Base-by-base conservation (phyloP, 140 eudicot species). In the Oenanthe javanica region DNA sequence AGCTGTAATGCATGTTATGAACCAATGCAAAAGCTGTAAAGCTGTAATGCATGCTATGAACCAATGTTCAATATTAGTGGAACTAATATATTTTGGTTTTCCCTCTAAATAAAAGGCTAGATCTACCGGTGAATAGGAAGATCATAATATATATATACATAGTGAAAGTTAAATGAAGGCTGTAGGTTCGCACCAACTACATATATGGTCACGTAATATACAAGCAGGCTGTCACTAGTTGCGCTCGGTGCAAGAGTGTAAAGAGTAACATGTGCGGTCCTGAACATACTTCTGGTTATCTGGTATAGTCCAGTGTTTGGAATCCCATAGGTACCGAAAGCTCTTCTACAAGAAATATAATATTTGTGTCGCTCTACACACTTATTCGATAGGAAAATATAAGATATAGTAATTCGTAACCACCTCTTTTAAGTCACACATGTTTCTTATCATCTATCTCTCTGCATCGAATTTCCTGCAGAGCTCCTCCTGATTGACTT, bases 1-100 rank as follows among this genome's bases (percentile, higher is more conserved):
- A 49, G 84, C 84, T 50, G 74, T 85, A 40, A 88, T 88, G 91
- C 91, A 88, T 86, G 89, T 88, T 45, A 81, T 83, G 91, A 31
- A 88, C 89, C 38, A 83, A 81, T 84, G 36, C 36, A 31, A 31
- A 31, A 31, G 36, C 36, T 31, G 36, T 31, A 31, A 31, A 31
- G 36, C 36, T 31, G 36, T 31, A 31, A 31, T 31, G 55, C 11
- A 49, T 15, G 11, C 12, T 49, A 49, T 49, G 52, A 49, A 49
- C 52, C 52, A 49, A 49, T 9, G 2, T 10, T 1, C 12, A 11
- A 9, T 49, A 11, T 49, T 15, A 10, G 52, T 49, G 14, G 15
- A 49, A 10, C 52, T 13, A 50, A 12, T 50, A 12, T 12, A 50
- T 50, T 50, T 50, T 50, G 14, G 55, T 50, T 50, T 50, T 16